Base-by-base conservation (phyloP, 140 eudicot species). In the Oenanthe javanica region DNA sequence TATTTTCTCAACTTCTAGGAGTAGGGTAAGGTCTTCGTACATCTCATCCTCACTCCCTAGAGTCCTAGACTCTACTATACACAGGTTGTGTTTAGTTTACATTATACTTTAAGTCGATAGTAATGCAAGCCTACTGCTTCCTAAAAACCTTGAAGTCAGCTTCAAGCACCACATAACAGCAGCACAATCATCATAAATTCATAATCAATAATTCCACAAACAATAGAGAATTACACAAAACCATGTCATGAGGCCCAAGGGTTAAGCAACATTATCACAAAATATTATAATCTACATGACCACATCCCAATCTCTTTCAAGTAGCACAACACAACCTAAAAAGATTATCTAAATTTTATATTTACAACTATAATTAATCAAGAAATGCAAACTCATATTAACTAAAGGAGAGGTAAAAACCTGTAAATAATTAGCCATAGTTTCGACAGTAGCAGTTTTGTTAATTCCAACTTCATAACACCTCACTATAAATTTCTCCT, bases 381-480 rank as follows among this genome's bases (percentile, higher is more conserved):
- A 36, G 66, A 67, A 31, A 67, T 49, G 61, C 61, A 49, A 49
- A 49, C 43, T 48, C 12, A 75, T 3, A 54, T 54, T 54, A 52
- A 77, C 51, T 36, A 47, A 81, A 77, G 52, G 36, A 38, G 80
- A 31, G 31, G 67, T 5, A 49, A 2, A 12, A 46, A 93, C 97
- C 98, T 91, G 97, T 76, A 91, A 84, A 51, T 91, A 87, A 83
- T 93, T 93, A 43, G 98, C 97, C 64, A 93, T 91, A 42, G 97
- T 91, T 79, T 93, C 97, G 72, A 93, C 90, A 54, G 97, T 91
- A n/a, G 96, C 97, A 72, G 97, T 91, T 81, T 93, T 93, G 79
- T 93, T 93, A 79, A 89, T 85, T 46, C 96, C 97, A 38, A 89
- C 97, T 81, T 93, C 98, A 83, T 88, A 91, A 67, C 97, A 86